Evolutionary conservation across 345 rosid genomes (phyloP).

Genomic region (Balakata baccata): DNA sequence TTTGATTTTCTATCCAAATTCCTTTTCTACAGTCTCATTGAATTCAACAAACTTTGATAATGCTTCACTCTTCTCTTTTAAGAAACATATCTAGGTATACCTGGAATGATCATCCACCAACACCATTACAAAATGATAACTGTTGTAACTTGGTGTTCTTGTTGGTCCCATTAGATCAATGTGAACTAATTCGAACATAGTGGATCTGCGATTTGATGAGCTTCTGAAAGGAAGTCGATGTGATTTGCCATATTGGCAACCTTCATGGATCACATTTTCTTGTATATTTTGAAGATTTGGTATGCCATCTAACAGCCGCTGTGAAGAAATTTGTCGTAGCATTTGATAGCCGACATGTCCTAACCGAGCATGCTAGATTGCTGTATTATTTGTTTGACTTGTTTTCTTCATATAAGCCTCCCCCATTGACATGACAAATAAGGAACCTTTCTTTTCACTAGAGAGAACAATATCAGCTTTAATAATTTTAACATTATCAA

Average conservation of each 20-base stretch:
- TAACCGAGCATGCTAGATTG: constrained; percentile 17
- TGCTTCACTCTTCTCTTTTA: constrained; percentile 2
- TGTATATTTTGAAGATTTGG: background rate
- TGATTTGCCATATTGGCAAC: constrained; percentile 17
- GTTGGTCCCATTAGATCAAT: constrained; percentile 4
- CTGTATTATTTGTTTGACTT: background rate
- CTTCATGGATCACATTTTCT: background rate
- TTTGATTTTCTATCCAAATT: constrained; percentile 3
- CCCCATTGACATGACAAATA: constrained; percentile 11
- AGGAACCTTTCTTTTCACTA: constrained; percentile 4
- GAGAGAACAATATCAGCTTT: constrained; percentile 8
- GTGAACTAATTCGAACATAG: constrained; percentile 9
- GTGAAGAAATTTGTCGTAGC: constrained; percentile 11
- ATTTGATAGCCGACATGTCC: constrained; percentile 22
- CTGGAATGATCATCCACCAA: constrained; percentile 2
- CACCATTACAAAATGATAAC: constrained; percentile 3
- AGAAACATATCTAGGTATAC: background rate
- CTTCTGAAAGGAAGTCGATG: constrained; percentile 13
- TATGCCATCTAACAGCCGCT: constrained; percentile 10
- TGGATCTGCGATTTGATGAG: background rate
- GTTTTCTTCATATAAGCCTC: constrained; percentile 18
- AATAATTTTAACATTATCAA: constrained; percentile 8
- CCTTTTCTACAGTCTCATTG: background rate
- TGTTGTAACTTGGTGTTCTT: background rate
- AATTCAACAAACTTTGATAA: background rate